Evolutionary conservation across 257 asterid species (phyloP), one percentile per base, ranked within the genome.

Genomic region (Paulownia fortunei): DNA sequence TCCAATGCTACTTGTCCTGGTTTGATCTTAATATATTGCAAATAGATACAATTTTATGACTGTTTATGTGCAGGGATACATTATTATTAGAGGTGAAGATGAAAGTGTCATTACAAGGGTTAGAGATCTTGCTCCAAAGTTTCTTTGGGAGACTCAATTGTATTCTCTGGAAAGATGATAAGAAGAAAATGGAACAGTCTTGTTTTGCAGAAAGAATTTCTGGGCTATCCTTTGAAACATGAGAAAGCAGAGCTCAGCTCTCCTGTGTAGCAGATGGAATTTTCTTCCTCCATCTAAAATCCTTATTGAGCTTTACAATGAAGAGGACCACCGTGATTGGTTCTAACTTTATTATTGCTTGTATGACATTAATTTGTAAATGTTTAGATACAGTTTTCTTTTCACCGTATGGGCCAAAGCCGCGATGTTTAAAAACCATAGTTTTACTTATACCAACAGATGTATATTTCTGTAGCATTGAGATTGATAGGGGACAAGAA

Each of bases 41-140:
- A 37, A 37, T 37, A 37, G 44, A 37, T 37, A 37, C 44, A 37
- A 37, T 49, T 49, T 49, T 49, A 49, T 12, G 18, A 49, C 61
- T 54, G 61, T 24, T 37, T 37, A n/a, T 9, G 30, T 81, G 59
- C 89, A 89, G 95, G 97, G 95, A 13, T 80, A 81, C 54, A 68
- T 87, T 24, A 81, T 92, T 58, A 85, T 92, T 30, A 79, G 97
- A 86, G 96, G 92, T 36, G 91, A 92, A 76, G 88, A 67, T 7
- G 82, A 84, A 63, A 19, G 82, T 41, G 44, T 82, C 8, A 81
- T 88, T 39, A 69, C 86, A 6, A 80, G 79, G 74, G 69, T 92
- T 41, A 79, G 21, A 68, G 86, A 76, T 66, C 86, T 90, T 18
- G 93, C 91, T 3, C 84, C 86, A 0, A 86, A 86, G 84, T 90